Conservation (phyloP, 768 basidiomycete genomes). For the Termitomyces titanicus region DNA sequence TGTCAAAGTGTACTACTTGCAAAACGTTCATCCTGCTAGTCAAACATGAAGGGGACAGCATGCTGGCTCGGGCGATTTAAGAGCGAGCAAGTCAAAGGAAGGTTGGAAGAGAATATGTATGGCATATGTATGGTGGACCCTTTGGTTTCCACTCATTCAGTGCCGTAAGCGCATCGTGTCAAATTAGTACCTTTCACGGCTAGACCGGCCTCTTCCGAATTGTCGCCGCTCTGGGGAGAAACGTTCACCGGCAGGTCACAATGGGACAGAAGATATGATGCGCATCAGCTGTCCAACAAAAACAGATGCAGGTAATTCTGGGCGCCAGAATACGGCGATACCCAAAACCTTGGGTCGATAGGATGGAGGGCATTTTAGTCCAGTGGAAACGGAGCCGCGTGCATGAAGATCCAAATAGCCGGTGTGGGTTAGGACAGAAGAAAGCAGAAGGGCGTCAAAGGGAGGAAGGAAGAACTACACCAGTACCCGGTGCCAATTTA, state of each 20-base stretch:
- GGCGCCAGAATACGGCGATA: constrained; percentile 6
- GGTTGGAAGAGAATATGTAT: neutral
- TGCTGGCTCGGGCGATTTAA: neutral
- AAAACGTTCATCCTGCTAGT: neutral
- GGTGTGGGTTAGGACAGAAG: neutral
- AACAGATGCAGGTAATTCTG: constrained; percentile 5
- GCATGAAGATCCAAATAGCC: neutral
- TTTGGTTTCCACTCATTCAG: neutral
- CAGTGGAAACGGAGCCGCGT: neutral
- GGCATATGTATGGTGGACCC: neutral
- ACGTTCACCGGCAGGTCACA: constrained; percentile 2
- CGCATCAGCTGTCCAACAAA: constrained; percentile 9
- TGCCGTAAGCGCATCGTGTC: constrained; percentile 6
- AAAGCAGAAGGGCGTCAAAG: neutral
- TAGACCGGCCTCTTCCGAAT: constrained; percentile 10
- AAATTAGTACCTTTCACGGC: neutral
- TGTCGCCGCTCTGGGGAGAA: constrained; percentile 6
- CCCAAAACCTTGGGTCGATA: constrained; percentile 3
- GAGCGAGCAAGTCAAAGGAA: neutral
- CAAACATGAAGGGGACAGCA: neutral
- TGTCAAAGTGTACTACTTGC: neutral
- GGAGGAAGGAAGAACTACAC: neutral
- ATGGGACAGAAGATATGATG: constrained; percentile 10
- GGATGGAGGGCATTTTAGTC: neutral
- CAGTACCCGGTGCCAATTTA: constrained; percentile 12